These are phyloP conservation scores for Hsuehochloa calcarea DNA, from an alignment of 176 grass and related monocot genomes.

Conservation along the genomic window DNA sequence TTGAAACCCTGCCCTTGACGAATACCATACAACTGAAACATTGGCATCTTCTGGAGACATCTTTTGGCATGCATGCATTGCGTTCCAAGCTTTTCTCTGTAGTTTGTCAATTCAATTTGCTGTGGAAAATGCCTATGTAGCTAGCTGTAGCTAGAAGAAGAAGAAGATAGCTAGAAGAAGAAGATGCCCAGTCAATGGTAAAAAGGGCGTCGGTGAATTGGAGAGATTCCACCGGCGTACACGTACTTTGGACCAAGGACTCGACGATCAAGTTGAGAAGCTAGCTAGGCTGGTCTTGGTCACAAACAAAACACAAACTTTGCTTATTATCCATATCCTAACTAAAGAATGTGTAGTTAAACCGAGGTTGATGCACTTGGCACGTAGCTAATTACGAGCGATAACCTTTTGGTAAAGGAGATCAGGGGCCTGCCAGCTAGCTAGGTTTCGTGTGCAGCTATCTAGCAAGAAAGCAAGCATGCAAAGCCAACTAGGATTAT, in stretches of 20 bases:
- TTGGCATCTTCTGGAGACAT: slow-evolving; percentile 3
- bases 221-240: slow-evolving; percentile 45
- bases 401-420: no score
- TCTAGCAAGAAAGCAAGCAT: no score
- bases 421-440: no score
- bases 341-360: not conserved
- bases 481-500: not conserved
- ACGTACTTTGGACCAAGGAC: not conserved
- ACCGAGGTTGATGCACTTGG: not conserved
- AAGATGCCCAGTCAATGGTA: not conserved
- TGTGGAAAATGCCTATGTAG: not conserved
- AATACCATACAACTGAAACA: no score
- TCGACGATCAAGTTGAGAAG: not conserved
- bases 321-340: slow-evolving; percentile 19
- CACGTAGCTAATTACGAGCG: not conserved
- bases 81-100: not conserved
- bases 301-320: not conserved
- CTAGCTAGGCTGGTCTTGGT: not conserved
- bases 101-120: slow-evolving; percentile 3
- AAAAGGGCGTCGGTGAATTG: slow-evolving; percentile 33
- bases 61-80: not conserved
- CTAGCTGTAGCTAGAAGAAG: not conserved
- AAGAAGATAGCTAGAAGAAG: not conserved
- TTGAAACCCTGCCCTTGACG: no score
- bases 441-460: not conserved